These are phyloP conservation scores for Hysterangium stoloniferum DNA, from an alignment of 768 basidiomycete genomes.

Conservation along the genomic window DNA sequence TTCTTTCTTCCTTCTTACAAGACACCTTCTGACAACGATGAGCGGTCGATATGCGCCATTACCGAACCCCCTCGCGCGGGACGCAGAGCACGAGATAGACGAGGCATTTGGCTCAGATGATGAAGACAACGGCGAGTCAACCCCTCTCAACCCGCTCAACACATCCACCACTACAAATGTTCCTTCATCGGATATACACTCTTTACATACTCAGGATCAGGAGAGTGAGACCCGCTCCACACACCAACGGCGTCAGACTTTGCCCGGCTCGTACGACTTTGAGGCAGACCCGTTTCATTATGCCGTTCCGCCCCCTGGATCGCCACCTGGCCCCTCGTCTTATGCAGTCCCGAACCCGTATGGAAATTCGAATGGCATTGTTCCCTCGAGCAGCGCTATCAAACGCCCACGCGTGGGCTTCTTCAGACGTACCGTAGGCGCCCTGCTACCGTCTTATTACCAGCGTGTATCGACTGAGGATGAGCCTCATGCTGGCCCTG, in stretches of 20 bases:
- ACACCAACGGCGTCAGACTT: conserved; percentile 9
- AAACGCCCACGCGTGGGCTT: conserved; percentile 33
- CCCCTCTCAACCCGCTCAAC: conserved; percentile 31
- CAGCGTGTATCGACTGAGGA: conserved; percentile 36
- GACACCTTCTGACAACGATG: conserved; percentile 30
- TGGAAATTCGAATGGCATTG: conserved; percentile 64
- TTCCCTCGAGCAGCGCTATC: conserved; percentile 43
- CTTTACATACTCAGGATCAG: neutral
- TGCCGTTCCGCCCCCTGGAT: conserved; percentile 72
- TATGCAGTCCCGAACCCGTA: conserved; percentile 55
- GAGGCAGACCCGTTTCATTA: conserved; percentile 67
- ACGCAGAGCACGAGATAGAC: conserved; percentile 55
- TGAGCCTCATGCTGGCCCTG: conserved; percentile 23
- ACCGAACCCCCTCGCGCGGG: conserved; percentile 37
- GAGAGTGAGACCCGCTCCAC: neutral
- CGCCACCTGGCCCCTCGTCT: conserved; percentile 55
- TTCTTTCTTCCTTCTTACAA: too few relatives aligned
- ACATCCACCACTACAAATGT: conserved; percentile 10
- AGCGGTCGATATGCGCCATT: conserved; percentile 46
- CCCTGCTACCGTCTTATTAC: conserved; percentile 62
- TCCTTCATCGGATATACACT: conserved; percentile 9
- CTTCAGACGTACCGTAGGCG: conserved; percentile 50
- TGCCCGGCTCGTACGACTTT: conserved; percentile 63
- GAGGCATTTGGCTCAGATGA: conserved; percentile 74
- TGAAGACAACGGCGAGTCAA: conserved; percentile 42